These are phyloP conservation scores for Knufia fluminis DNA, from an alignment of 2,329 filamentous ascomycete genomes.

Conservation along the genomic window DNA sequence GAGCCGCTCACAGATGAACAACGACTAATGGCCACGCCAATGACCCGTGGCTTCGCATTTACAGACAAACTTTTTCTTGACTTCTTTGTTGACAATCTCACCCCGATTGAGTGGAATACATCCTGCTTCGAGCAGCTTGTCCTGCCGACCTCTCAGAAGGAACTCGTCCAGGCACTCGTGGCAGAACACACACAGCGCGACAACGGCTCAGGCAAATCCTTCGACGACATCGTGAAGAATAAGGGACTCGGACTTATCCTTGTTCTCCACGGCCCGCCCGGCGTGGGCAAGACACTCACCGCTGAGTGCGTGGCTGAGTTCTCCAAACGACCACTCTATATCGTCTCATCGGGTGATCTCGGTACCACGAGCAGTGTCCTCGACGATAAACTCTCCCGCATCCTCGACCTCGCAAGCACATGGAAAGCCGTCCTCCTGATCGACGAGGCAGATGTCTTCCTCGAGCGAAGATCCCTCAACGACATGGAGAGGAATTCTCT, in stretches of 20 bases:
- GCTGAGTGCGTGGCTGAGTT: conserved; percentile 79
- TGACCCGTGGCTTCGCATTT: conserved; percentile 80
- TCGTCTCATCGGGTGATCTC: conserved; percentile 72
- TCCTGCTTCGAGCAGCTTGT: conserved; percentile 75
- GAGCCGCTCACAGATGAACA: conserved; percentile 69
- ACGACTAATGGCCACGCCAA: conserved; percentile 70
- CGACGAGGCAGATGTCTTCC: conserved; percentile 76
- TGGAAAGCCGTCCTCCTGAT: conserved; percentile 81
- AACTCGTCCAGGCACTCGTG: conserved; percentile 69
- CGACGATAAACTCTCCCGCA: conserved; percentile 69
- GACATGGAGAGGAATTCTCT: conserved; percentile 79
- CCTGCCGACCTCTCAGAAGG: conserved; percentile 53
- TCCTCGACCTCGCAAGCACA: conserved; percentile 73
- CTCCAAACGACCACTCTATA: conserved; percentile 71
- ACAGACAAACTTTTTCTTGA: conserved; percentile 85
- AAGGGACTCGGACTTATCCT: conserved; percentile 79
- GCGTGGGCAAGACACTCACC: conserved; percentile 81
- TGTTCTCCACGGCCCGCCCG: conserved; percentile 75
- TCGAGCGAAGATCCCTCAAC: conserved; percentile 72
- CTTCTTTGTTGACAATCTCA: conserved; percentile 68
- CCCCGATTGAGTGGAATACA: conserved; percentile 76
- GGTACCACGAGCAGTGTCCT: conserved; percentile 66
- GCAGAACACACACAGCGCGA: conserved; percentile 76
- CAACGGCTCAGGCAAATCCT: conserved; percentile 52
- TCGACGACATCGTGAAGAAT: conserved; percentile 73